Conservation (phyloP, 352 stramenopile species). For the Phytophthora pisi region DNA sequence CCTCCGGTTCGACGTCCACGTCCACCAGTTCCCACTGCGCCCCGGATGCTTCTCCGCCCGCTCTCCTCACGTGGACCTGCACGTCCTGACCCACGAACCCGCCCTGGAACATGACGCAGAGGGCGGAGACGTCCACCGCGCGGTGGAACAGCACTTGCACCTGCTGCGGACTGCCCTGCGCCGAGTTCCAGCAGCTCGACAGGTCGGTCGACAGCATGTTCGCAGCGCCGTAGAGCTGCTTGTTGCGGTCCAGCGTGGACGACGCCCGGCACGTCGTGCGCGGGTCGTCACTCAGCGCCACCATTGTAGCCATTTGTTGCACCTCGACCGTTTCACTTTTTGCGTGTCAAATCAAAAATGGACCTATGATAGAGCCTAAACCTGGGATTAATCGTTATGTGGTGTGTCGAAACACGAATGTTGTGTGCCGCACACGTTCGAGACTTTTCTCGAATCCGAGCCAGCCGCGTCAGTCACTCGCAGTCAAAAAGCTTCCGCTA, state of each 20-base stretch:
- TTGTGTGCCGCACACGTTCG: conserved; percentile 16
- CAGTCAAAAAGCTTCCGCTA: conserved; percentile 15
- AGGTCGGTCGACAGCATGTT: conserved; percentile 58
- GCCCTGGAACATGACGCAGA: conserved; percentile 80
- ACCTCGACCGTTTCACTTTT: neutral
- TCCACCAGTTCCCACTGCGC: conserved; percentile 32
- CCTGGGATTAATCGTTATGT: neutral
- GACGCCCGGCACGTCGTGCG: conserved; percentile 66
- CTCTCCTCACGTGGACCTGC: conserved; percentile 38
- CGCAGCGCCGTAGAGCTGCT: conserved; percentile 57
- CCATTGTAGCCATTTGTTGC: neutral
- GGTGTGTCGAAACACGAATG: neutral
- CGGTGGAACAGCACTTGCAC: conserved; percentile 70
- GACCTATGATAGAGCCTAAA: neutral
- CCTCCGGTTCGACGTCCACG: conserved; percentile 44
- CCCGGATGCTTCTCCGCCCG: neutral
- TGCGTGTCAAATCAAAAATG: neutral
- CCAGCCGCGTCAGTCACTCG: conserved; percentile 5
- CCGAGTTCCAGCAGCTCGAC: conserved; percentile 76
- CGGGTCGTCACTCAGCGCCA: conserved; percentile 42
- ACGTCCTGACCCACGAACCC: conserved; percentile 76
- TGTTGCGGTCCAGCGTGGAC: conserved; percentile 74
- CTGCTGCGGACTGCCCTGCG: conserved; percentile 67
- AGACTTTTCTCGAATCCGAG: conserved; percentile 38
- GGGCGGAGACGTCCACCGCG: conserved; percentile 35